Evolutionary conservation across 1,284 basidiomycete genomes (phyloP), one percentile per base, ranked within the genome.

Genomic region (Anthracocystis panici-leucophaei): DNA sequence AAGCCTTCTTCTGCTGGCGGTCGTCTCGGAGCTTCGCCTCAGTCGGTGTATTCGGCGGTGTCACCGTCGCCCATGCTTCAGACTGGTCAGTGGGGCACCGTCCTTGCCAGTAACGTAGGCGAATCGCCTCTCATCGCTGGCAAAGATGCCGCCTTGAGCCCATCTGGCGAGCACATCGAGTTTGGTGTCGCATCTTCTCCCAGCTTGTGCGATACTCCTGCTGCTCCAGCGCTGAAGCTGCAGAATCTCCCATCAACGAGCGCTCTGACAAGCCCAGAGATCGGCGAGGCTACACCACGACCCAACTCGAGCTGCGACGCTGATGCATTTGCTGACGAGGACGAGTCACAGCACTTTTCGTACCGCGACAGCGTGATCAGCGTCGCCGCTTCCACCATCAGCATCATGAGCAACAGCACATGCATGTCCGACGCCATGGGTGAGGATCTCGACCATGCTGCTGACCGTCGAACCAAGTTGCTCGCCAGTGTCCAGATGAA

Each of bases 331-430:
- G 68, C 57, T 1, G 52, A 58, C 25, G 69, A 62, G 33, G 57
- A 49, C 2, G 70, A 73, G 31, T 44, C 61, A 49, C 61, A 65
- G 11, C 57, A 62, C 49, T 23, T 64, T 3, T 64, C 65, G 5
- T 56, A 74, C 50, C 66, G 72, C 41, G 72, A 75, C 53, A 69
- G 66, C 59, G 53, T 75, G 65, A 50, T 69, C 63, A 75, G 72
- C 44, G 72, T 75, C 25, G 72, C 72, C 21, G 72, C 72, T 0
- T 75, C 72, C 9, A 78, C 75, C 16, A 68, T 78, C 55, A 78
- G 75, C 56, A 64, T 71, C 27, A 62, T 66, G 52, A 78, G 72
- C 73, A 77, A 72, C 63, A 70, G 73, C 64, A 74, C 70, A 6
- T 71, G 67, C 65, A 60, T 54, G 60, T 71, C 75, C 10, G 75